Conservation (phyloP, 768 basidiomycete genomes). For the Serendipita sp. region DNA sequence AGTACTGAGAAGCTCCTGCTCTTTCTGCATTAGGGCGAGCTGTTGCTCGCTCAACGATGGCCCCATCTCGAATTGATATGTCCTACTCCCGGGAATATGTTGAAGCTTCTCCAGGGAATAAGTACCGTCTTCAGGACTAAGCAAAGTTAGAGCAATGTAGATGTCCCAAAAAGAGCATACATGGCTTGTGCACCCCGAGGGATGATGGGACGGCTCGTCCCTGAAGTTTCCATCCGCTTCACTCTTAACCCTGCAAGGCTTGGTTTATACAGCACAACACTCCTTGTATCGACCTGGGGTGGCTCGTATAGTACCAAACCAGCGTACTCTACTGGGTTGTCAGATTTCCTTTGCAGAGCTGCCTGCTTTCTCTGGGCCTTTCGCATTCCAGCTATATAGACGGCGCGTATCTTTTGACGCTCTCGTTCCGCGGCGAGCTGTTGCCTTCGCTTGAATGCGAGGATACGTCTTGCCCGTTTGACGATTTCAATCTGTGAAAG, state of each 20-base stretch:
- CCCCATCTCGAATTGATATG: neutral
- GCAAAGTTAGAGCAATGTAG: neutral
- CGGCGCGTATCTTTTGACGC: too few species aligned
- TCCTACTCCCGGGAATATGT: neutral
- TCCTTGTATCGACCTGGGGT: neutral
- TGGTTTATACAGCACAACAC: neutral
- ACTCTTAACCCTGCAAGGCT: neutral
- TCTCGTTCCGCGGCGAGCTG: too few species aligned
- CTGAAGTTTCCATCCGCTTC: neutral
- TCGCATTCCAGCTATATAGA: too few species aligned
- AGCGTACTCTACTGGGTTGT: too few species aligned
- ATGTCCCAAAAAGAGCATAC: neutral
- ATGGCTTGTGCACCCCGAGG: neutral
- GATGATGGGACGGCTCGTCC: neutral
- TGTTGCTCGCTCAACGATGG: neutral
- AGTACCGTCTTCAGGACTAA: neutral
- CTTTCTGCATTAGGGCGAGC: neutral
- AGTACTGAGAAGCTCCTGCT: neutral
- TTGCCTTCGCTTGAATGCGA: too few species aligned
- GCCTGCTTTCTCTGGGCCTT: too few species aligned
- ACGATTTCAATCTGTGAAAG: too few species aligned
- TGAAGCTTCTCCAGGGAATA: neutral
- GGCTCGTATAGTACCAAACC: neutral
- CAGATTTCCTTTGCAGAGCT: too few species aligned
- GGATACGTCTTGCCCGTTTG: too few species aligned